Conservation (phyloP, 306 rosid species). For the Styphnolobium japonicum region DNA sequence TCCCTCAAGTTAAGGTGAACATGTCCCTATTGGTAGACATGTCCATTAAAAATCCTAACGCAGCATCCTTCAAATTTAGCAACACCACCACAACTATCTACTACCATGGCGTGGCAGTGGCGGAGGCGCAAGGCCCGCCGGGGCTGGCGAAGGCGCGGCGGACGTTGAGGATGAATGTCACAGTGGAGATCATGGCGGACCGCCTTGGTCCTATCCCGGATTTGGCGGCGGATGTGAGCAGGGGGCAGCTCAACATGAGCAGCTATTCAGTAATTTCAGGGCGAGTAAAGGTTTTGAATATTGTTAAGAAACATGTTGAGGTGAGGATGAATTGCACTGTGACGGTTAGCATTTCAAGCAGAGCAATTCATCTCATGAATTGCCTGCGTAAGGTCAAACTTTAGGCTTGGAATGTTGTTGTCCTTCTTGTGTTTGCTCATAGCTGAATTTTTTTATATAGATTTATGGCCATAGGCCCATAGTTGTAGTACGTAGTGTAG, state of each 20-base stretch:
- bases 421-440: too few species aligned
- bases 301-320: slow-evolving; percentile 49
- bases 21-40: slow-evolving; percentile 45
- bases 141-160: slow-evolving; percentile 42
- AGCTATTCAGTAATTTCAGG: slow-evolving; percentile 57
- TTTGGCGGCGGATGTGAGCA: slow-evolving; percentile 26
- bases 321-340: slow-evolving; percentile 57
- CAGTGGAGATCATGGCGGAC: slow-evolving; percentile 44
- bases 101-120: slow-evolving; percentile 37
- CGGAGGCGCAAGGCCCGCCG: slow-evolving; percentile 42
- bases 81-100: slow-evolving; percentile 52
- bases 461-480: too few species aligned
- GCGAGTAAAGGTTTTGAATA: slow-evolving; percentile 42
- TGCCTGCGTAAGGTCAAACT: slow-evolving; percentile 56
- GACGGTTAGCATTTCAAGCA: slow-evolving; percentile 36
- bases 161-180: slow-evolving; percentile 48
- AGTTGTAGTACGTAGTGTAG: too few species aligned
- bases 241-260: slow-evolving; percentile 33
- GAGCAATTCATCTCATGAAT: slow-evolving; percentile 35
- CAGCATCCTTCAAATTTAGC: slow-evolving; percentile 43
- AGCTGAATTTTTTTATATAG: too few species aligned
- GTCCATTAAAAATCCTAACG: slow-evolving; percentile 58
- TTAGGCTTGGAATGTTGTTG: neutral
- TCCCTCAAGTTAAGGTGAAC: slow-evolving; percentile 42
- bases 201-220: slow-evolving; percentile 33